A percentile compares a stretch with the other conserved stretches of the same genome.
phyloP scores from a whole-genome alignment of 331 rosid species.

The Malus hybrid region DNA sequence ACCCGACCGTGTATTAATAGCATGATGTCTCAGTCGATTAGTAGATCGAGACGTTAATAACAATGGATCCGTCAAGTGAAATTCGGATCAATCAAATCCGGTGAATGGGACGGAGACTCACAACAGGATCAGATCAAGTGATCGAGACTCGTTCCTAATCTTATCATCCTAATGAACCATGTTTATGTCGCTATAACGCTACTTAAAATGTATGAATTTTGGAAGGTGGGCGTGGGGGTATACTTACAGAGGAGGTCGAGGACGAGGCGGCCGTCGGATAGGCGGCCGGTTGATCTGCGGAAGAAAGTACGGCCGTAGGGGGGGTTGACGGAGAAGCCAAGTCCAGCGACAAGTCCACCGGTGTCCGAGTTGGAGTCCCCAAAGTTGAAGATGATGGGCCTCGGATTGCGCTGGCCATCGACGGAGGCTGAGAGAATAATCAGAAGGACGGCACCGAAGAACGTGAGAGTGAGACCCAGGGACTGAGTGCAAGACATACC shows the following conservation, averaged over 20 bases:
- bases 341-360: constrained; percentile 80
- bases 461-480: constrained; percentile 1
- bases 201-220: neutral
- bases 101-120: too few species aligned
- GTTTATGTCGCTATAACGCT: neutral
- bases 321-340: constrained; percentile 60
- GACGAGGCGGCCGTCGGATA: constrained; percentile 75
- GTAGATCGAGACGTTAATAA: too few species aligned
- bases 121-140: too few species aligned
- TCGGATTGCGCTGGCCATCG: neutral
- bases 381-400: constrained; percentile 48
- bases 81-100: too few species aligned
- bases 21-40: too few species aligned
- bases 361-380: constrained; percentile 97
- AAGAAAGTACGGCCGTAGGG: constrained; percentile 82
- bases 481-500: neutral
- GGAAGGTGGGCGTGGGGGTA: neutral
- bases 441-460: neutral
- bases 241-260: constrained; percentile 67
- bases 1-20: too few species aligned
- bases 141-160: neutral
- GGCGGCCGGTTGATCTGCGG: constrained; percentile 70
- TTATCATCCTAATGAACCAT: neutral
- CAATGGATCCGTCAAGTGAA: too few species aligned
- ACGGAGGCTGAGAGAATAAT: neutral